phyloP scores from a whole-genome alignment of 2,329 filamentous ascomycete genomes.

The Colletotrichum tropicicola region DNA sequence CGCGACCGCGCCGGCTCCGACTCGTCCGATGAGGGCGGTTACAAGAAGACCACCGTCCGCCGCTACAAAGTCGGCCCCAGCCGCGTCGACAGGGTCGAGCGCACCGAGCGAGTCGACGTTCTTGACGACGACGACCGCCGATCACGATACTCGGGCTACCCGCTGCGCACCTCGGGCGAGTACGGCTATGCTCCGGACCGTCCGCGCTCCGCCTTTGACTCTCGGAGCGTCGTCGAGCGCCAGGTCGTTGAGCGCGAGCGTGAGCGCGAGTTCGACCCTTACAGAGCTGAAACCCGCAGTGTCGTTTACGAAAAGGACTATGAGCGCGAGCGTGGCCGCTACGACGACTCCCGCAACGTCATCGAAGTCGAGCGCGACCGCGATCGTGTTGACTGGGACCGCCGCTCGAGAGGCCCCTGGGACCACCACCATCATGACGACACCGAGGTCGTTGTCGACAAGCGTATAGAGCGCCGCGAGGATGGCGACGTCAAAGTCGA shows the following conservation, averaged over 20 bases:
- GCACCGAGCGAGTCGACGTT: slow-evolving; percentile 49
- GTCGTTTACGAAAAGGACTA: slow-evolving; percentile 43
- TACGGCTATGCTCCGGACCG: slow-evolving; percentile 55
- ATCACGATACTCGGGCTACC: slow-evolving; percentile 49
- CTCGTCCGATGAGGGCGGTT: slow-evolving; percentile 54
- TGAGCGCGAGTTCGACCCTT: slow-evolving; percentile 34
- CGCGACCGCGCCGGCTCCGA: slow-evolving; percentile 40
- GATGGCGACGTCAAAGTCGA: slow-evolving; percentile 64
- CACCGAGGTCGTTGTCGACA: slow-evolving; percentile 52
- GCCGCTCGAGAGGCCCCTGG: slow-evolving; percentile 41
- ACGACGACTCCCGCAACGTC: slow-evolving; percentile 35
- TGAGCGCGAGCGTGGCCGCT: slow-evolving; percentile 36
- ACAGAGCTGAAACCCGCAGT: slow-evolving; percentile 35
- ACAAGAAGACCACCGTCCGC: slow-evolving; percentile 57
- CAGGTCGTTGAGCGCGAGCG: slow-evolving; percentile 34
- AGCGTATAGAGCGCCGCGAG: slow-evolving; percentile 50
- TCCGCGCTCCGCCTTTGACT: slow-evolving; percentile 60
- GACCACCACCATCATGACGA: slow-evolving; percentile 43
- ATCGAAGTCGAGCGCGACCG: slow-evolving; percentile 49
- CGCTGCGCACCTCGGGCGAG: slow-evolving; percentile 49
- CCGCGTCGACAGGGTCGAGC: slow-evolving; percentile 50
- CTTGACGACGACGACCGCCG: slow-evolving; percentile 56
- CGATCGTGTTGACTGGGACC: slow-evolving; percentile 40
- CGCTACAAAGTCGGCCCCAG: slow-evolving; percentile 60
- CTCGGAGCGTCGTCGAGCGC: slow-evolving; percentile 37